Evolutionary conservation across 192 early-diverging fungal species (phyloP), one percentile per base, ranked within the genome.

Genomic region (Coemansia sp.): DNA sequence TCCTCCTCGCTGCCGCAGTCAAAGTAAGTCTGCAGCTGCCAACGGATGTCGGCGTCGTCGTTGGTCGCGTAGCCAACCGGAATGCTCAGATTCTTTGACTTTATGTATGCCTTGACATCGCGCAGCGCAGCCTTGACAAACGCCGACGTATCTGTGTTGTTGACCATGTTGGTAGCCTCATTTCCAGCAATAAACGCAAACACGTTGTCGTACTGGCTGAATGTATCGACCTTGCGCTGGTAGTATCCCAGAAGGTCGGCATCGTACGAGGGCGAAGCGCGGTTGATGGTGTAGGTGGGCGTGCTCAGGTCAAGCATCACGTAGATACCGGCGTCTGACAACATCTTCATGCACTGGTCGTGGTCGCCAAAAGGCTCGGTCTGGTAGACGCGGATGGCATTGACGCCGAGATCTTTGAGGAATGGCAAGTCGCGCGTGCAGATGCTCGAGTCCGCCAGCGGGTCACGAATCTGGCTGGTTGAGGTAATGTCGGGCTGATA

Each of bases 21-120:
- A 72, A 91, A 91, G 66, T 87, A 91, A 33, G 64, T 80, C 61
- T 84, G 73, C 51, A 89, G 75, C 37, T 80, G 71, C 60, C 80
- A 77, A 50, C 87, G 82, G 61, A 91, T 87, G 47, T 80, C 78
- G 8, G 81, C 69, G 53, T 88, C 87, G 58, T 91, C 89, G 69
- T 89, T 88, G 63, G 84, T 81, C 9, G 88, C 85, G 53, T 91
- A 91, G 9, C 89, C 89, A 12, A 91, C 86, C 15, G 89, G 86
- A 53, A 86, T 86, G 46, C 67, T 62, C 37, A 83, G 80, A 2
- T 57, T 46, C 52, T 80, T 75, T 27, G 62, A 60, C 53, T 71
- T 75, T 40, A 89, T 79, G 40, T 87, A 87, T 11, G 64, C 70
- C 64, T 86, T 86, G 4, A 80, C 71, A 55, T 91, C 89, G 39